Conservation (phyloP, 2,329 filamentous ascomycete genomes). For the Cytospora leucostoma region DNA sequence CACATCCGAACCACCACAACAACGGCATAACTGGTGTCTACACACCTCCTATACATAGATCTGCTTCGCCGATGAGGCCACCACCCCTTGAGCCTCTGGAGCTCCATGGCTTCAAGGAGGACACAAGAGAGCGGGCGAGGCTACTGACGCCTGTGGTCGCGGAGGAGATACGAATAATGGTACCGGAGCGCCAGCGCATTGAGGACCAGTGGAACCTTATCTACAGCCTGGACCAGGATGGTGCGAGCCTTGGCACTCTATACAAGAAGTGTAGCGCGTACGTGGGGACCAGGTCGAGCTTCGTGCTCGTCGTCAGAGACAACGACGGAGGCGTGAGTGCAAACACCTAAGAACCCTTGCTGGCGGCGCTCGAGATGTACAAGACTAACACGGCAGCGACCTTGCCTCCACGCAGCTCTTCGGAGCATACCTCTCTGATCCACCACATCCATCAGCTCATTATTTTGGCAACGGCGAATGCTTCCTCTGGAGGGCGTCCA, state of each 20-base stretch:
- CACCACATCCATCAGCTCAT: slow-evolving; percentile 75
- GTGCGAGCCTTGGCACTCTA: slow-evolving; percentile 81
- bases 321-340: slow-evolving; percentile 68
- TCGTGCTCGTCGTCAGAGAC: slow-evolving; percentile 86
- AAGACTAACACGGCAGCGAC: neutral
- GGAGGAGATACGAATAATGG: slow-evolving; percentile 87
- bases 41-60: slow-evolving; percentile 58
- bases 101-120: slow-evolving; percentile 65
- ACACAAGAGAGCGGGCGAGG: slow-evolving; percentile 60
- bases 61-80: slow-evolving; percentile 78
- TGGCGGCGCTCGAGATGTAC: slow-evolving; percentile 1
- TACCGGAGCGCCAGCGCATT: slow-evolving; percentile 84
- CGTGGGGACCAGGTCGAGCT: slow-evolving; percentile 73
- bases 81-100: slow-evolving; percentile 82
- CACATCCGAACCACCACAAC: slow-evolving; percentile 33
- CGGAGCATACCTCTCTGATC: slow-evolving; percentile 90
- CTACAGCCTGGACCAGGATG: slow-evolving; percentile 91
- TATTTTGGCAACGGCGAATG: slow-evolving; percentile 98
- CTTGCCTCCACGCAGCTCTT: slow-evolving; percentile 60
- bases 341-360: slow-evolving; percentile 1
- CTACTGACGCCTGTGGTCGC: slow-evolving; percentile 74
- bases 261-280: slow-evolving; percentile 77
- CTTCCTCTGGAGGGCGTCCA: slow-evolving; percentile 81
- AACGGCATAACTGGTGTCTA: slow-evolving; percentile 61
- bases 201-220: slow-evolving; percentile 82